Evolutionary conservation across 345 rosid species (phyloP).

Genomic region (Citrus unshiu): DNA sequence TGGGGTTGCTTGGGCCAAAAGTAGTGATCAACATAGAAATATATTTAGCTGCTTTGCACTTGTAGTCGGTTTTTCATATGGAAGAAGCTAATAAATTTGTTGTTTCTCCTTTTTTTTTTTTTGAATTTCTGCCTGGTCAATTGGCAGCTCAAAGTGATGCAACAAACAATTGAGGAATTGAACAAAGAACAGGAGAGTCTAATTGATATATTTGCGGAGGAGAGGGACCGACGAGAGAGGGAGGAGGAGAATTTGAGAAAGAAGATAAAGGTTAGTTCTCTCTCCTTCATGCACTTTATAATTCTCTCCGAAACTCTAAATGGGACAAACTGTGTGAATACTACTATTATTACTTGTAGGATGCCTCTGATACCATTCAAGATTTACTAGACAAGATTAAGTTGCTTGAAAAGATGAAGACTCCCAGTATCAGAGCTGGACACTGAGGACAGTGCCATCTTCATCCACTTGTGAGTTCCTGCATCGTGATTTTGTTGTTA

Average conservation of each 20-base stretch:
- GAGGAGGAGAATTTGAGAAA: constrained; percentile 70
- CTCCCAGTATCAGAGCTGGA: constrained; percentile 16
- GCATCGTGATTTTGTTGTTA: neutral
- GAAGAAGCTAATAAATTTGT: neutral
- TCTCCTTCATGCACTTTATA: neutral
- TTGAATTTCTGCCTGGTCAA: constrained; percentile 2
- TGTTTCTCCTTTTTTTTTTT: neutral
- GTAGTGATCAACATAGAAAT: neutral
- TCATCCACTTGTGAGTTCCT: neutral
- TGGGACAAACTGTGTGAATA: neutral
- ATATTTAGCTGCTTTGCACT: neutral
- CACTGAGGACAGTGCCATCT: neutral
- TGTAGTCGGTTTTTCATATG: neutral
- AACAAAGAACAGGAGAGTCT: constrained; percentile 70
- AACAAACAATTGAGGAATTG: constrained; percentile 49
- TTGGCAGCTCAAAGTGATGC: constrained; percentile 48
- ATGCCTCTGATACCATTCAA: constrained; percentile 64
- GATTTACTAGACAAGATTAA: constrained; percentile 58
- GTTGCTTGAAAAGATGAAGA: constrained; percentile 54
- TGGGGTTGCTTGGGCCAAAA: neutral
- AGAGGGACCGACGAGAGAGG: constrained; percentile 61
- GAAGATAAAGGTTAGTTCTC: constrained; percentile 53
- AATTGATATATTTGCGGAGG: constrained; percentile 67
- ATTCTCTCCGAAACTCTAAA: neutral
- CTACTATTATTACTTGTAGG: constrained; percentile 34